Evolutionary conservation across 306 rosid genomes (phyloP).

Genomic region (Vigna reflexopilosa): DNA sequence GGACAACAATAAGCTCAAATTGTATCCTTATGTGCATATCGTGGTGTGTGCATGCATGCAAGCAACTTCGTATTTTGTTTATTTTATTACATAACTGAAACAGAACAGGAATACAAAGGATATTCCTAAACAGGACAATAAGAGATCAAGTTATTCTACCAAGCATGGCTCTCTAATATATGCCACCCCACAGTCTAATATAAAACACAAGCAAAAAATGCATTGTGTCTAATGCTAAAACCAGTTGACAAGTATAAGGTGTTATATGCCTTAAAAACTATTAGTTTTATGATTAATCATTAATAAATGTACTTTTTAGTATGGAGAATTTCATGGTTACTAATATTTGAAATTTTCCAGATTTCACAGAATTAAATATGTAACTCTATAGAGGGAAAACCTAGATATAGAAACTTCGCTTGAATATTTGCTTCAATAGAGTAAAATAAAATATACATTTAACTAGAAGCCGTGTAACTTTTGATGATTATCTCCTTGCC

Average conservation of each 20-base stretch:
- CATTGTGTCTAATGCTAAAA: not conserved
- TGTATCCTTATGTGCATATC: slow-evolving; percentile 10
- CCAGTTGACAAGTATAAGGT: slow-evolving; percentile 10
- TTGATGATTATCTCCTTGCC: not conserved
- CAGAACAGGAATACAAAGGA: slow-evolving; percentile 15
- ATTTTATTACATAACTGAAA: slow-evolving; percentile 28
- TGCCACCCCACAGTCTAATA: not conserved
- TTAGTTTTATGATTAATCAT: not conserved
- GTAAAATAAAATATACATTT: not conserved
- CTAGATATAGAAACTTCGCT: not conserved
- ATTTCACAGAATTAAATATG: slow-evolving; percentile 8
- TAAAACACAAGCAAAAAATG: not conserved
- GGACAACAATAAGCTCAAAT: not conserved
- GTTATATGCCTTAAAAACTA: slow-evolving; percentile 12
- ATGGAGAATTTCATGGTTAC: not conserved
- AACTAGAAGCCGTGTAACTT: slow-evolving; percentile 25
- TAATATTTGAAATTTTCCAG: not conserved
- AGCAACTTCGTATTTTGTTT: slow-evolving; percentile 14
- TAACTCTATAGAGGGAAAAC: slow-evolving; percentile 18
- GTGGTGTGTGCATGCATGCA: not conserved
- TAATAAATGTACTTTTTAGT: not conserved
- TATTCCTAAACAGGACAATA: not conserved
- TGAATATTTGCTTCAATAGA: not conserved
- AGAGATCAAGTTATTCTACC: not conserved
- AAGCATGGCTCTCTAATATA: slow-evolving; percentile 10